Evolutionary conservation across 2,329 filamentous ascomycete species (phyloP).

Genomic region (Botrytis porri): DNA sequence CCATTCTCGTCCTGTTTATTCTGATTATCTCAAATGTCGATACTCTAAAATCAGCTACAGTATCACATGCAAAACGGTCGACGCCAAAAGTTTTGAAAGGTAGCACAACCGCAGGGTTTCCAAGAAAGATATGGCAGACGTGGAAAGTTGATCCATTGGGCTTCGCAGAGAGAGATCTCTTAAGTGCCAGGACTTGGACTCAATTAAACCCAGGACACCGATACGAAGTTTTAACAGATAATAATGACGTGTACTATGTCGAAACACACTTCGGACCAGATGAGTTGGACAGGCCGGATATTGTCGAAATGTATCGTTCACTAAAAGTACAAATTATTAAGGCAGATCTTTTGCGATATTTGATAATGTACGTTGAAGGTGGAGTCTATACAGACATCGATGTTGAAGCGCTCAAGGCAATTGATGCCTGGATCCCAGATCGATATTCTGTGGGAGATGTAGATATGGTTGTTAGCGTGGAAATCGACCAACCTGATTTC

Average conservation of each 20-base stretch:
- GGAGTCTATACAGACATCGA: conserved; percentile 60
- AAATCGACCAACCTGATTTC: conserved; percentile 68
- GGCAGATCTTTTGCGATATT: conserved; percentile 61
- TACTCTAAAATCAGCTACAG: conserved; percentile 22
- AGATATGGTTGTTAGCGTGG: conserved; percentile 67
- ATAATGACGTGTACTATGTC: conserved; percentile 65
- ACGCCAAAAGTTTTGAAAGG: background rate
- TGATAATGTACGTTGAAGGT: conserved; percentile 64
- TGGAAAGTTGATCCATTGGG: conserved; percentile 69
- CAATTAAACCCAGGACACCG: conserved; percentile 63
- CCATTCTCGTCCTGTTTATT: conserved; percentile 30
- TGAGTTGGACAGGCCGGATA: conserved; percentile 65
- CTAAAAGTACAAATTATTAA: conserved; percentile 63
- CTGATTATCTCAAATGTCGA: conserved; percentile 28
- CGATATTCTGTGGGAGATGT: conserved; percentile 62
- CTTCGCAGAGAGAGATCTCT: conserved; percentile 62
- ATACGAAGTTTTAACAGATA: conserved; percentile 52
- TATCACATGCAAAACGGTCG: conserved; percentile 16
- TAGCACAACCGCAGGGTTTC: conserved; percentile 44
- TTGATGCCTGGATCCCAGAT: conserved; percentile 58
- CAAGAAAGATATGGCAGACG: conserved; percentile 71
- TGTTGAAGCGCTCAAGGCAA: conserved; percentile 51
- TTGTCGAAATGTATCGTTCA: conserved; percentile 56
- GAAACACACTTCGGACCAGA: conserved; percentile 64
- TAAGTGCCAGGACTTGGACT: conserved; percentile 62